Evolutionary conservation across 2,329 filamentous ascomycete species (phyloP).

Genomic region (Aspergillus sp.): DNA sequence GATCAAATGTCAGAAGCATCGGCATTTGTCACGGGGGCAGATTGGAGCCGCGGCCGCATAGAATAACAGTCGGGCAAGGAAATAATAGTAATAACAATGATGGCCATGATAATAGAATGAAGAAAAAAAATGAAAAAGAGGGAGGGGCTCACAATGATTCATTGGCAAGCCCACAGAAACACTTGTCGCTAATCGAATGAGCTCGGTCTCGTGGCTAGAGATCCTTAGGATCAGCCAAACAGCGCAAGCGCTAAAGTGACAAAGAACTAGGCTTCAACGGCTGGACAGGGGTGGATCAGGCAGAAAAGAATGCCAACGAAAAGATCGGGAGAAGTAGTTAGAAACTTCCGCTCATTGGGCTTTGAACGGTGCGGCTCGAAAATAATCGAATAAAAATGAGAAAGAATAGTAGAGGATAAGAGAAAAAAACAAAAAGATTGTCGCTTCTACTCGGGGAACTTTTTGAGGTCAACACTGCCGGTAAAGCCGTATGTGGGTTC

Average conservation of each 20-base stretch:
- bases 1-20: slow-evolving; percentile 19
- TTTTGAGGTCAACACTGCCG: background rate
- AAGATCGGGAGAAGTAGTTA: background rate
- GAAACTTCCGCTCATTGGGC: slow-evolving; percentile 9
- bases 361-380: slow-evolving; percentile 12
- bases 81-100: background rate
- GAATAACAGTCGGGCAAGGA: background rate
- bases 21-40: background rate
- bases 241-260: slow-evolving; percentile 24
- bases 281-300: slow-evolving; percentile 17
- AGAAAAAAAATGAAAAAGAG: background rate
- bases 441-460: background rate
- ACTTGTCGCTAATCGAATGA: background rate
- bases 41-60: background rate
- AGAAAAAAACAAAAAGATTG: background rate
- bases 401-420: background rate
- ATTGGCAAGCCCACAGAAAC: slow-evolving; percentile 14
- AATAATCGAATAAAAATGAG: slow-evolving; percentile 5
- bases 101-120: background rate
- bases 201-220: slow-evolving; percentile 1
- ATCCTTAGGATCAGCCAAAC: slow-evolving; percentile 21
- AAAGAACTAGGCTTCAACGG: slow-evolving; percentile 16
- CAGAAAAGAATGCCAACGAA: slow-evolving; percentile 12
- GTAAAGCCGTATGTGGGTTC: background rate
- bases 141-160: slow-evolving; percentile 23